Conservation (phyloP, 2,329 filamentous ascomycete genomes). For the Pseudodiploospora longispora region DNA sequence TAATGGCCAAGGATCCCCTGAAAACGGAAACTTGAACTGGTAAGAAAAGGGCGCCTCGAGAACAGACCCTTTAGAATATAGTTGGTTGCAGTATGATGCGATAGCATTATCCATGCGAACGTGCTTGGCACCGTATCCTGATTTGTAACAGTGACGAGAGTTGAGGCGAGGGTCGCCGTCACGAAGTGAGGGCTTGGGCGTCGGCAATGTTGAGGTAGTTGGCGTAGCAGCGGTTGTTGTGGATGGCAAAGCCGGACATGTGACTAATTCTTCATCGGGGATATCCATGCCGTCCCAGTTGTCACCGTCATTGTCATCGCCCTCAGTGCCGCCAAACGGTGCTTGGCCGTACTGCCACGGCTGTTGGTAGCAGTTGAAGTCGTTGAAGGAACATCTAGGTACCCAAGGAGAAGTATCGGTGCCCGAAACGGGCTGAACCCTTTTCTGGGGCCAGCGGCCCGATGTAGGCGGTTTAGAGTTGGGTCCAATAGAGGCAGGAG, state of each 20-base stretch:
- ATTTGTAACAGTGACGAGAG: slow-evolving; percentile 11
- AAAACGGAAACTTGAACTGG: background rate
- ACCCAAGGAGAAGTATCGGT: slow-evolving; percentile 1
- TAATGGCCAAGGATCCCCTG: slow-evolving; percentile 3
- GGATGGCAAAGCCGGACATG: background rate
- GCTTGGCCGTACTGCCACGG: slow-evolving; percentile 1
- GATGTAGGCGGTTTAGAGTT: slow-evolving; percentile 6
- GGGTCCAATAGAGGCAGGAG: slow-evolving; percentile 11
- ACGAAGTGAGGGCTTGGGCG: slow-evolving; percentile 2
- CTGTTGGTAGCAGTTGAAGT: slow-evolving; percentile 3
- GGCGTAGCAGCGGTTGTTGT: slow-evolving; percentile 1
- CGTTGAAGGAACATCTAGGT: slow-evolving; percentile 1
- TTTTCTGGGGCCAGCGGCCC: slow-evolving; percentile 10
- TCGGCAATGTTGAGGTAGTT: background rate
- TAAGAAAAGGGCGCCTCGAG: slow-evolving; percentile 1
- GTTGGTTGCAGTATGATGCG: slow-evolving; percentile 8
- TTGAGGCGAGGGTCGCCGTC: slow-evolving; percentile 9
- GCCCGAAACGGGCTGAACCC: slow-evolving; percentile 3
- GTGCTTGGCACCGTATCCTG: slow-evolving; percentile 8
- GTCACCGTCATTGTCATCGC: slow-evolving; percentile 2
- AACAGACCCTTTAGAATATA: background rate
- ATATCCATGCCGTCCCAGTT: slow-evolving; percentile 1
- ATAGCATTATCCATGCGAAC: slow-evolving; percentile 6
- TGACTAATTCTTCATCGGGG: background rate
- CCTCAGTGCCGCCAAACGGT: background rate